Evolutionary conservation across 2,329 filamentous ascomycete species (phyloP), one percentile per base, ranked within the genome.

Genomic region (Magnaporthiopsis rhizophila): DNA sequence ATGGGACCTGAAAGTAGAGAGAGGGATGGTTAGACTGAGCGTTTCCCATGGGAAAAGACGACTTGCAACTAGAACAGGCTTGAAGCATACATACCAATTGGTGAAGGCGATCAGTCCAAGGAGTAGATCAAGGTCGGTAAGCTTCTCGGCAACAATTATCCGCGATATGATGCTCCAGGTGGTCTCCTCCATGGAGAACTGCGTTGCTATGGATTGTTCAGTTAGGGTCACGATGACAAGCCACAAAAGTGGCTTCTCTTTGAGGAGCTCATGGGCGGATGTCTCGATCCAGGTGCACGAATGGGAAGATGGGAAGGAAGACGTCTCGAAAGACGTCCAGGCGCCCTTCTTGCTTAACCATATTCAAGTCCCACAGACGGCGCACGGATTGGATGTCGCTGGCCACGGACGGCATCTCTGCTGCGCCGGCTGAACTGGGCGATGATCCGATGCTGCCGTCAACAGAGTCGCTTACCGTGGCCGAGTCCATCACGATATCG

Each of bases 211-310:
- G 5, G 38, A 26, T 38, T 38, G 61, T 6, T 21, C 59, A 6
- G 66, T 65, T 53, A 67, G n/a, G 26, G 61, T 53, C 36, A 70
- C 68, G 50, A 71, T 68, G 59, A 56, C 63, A 15, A 71, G 65
- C 67, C 69, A 71, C 28, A 71, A 63, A 2, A 68, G 61, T 4
- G 70, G 70, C 57, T 64, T 66, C 32, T 67, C 36, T 2, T 50
- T 28, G 30, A 67, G 65, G 24, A 71, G 64, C 13, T 65, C 56
- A 15, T 64, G 59, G 0, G 68, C 68, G 5, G 58, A 64, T 61
- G 36, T 21, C 50, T 13, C 59, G 28, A 0, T 65, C 24, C 11
- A 67, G 58, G 28, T 65, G 62, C 58, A 70, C 65, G 32, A 65
- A 68, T 1, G 66, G 67, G 50, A 69, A 67, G 56, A 67, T 65